Evolutionary conservation across 2,329 filamentous ascomycete species (phyloP), one percentile per base, ranked within the genome.

Genomic region (Colletotrichum lentis): DNA sequence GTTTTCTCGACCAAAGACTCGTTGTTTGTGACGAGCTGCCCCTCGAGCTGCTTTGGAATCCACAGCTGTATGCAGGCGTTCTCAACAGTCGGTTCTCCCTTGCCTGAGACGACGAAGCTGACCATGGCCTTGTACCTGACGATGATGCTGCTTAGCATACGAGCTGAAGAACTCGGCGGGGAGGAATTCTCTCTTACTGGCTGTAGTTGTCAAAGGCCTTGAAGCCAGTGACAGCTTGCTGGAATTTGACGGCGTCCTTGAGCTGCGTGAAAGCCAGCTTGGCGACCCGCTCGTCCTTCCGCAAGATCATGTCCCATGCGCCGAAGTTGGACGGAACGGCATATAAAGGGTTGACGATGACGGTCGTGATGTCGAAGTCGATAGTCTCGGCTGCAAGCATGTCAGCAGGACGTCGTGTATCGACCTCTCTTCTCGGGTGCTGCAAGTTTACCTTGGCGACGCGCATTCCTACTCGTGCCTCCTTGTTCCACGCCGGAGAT

Each of bases 181-280:
- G n/a, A 20, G 57, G 22, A 35, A 2, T 27, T 12, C 49, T 35
- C 31, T 35, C 59, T 27, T 73, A 77, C 67, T 77, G 73, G 1
- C 68, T 72, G 31, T 75, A 76, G 18, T 63, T 71, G 4, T 71
- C 73, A 69, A 72, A 77, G 0, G 73, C 72, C 53, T 76, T 78
- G 64, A 74, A 78, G 0, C 76, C 76, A 6, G 75, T 78, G 11
- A 78, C 59, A 3, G 74, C 76, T 53, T 78, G 77, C 41, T 78
- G 77, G 22, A 78, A 78, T 52, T 73, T 75, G 2, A 77, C 62
- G 22, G 74, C 69, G 41, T 77, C 73, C 16, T 72, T 72, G 22
- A 71, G 68, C 6, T 70, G 67, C 1, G 64, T 71, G 20, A 78
- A 78, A 1, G 72, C 62, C 18, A 78, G 66, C 18, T 72, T 72